Conservation (phyloP, 805 yeast genomes). For the Yamadazyma sp. region DNA sequence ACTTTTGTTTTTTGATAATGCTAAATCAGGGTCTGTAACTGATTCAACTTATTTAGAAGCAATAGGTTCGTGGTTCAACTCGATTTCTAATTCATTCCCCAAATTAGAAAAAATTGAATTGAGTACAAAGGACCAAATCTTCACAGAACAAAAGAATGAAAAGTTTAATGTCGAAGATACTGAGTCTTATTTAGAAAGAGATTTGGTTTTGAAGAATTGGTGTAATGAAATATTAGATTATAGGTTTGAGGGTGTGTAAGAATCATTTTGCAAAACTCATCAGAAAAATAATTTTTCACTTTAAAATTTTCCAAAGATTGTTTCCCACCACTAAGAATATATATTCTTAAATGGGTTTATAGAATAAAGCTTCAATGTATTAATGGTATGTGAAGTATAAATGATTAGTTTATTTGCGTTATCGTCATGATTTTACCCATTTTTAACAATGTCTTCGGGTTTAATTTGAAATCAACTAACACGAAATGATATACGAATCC, state of each 20-base stretch:
- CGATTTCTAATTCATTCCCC: constrained; percentile 27
- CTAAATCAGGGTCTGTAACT: too few relatives aligned
- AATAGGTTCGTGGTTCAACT: constrained; percentile 11
- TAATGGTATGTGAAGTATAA: constrained; percentile 11
- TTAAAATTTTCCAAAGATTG: background rate
- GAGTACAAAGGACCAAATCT: constrained; percentile 35
- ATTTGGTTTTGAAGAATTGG: constrained; percentile 6
- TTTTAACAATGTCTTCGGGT: constrained; percentile 32
- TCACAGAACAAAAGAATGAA: constrained; percentile 30
- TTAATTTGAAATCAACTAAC: constrained; percentile 44
- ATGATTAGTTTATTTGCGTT: constrained; percentile 41
- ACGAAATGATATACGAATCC: constrained; percentile 33
- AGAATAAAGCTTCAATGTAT: too few relatives aligned
- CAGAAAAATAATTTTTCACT: too few relatives aligned
- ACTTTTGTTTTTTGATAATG: too few relatives aligned
- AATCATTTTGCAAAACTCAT: too few relatives aligned
- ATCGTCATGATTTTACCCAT: constrained; percentile 44
- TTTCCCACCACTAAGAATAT: background rate
- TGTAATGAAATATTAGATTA: constrained; percentile 1
- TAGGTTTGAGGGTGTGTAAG: background rate
- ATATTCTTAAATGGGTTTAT: constrained; percentile 4
- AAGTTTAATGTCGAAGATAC: constrained; percentile 4
- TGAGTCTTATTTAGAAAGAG: too few relatives aligned
- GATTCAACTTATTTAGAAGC: background rate
- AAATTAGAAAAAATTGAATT: constrained; percentile 17